Percentiles rank a stretch among this genome's conserved stretches.
Conservation (phyloP, 2,329 filamentous ascomycete genomes). For the Cytospora piceicola region DNA sequence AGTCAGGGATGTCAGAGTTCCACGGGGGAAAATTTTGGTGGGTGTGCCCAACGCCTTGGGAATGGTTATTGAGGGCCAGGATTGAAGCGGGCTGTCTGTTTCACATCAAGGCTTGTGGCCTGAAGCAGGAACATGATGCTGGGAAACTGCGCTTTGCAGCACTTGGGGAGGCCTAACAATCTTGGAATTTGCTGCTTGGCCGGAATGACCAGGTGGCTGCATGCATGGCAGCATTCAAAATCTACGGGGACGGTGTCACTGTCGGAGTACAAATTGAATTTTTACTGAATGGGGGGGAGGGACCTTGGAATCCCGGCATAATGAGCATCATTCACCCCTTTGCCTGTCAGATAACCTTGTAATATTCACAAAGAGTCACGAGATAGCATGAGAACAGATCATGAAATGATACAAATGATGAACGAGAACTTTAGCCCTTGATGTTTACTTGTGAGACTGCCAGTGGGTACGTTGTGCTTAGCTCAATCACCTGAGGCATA, state of each 20-base stretch:
- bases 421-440: background rate
- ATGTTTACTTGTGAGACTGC: background rate
- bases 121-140: background rate
- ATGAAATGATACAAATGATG: background rate
- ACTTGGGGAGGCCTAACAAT: background rate
- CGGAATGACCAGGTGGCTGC: background rate
- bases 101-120: background rate
- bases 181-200: background rate
- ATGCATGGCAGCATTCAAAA: background rate
- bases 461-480: background rate
- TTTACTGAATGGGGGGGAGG: background rate
- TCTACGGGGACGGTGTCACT: background rate
- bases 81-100: slow-evolving; percentile 25
- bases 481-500: background rate
- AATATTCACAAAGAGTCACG: background rate
- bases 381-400: background rate
- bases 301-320: background rate
- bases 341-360: background rate
- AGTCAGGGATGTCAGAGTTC: slow-evolving; percentile 57
- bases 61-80: slow-evolving; percentile 61
- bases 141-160: background rate
- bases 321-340: background rate
- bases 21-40: slow-evolving; percentile 58
- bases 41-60: slow-evolving; percentile 63
- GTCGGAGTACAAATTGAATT: background rate